A percentile compares a stretch with the other conserved stretches of the same genome.
Evolutionary conservation across 2,329 filamentous ascomycete genomes (phyloP).

Genomic region (Aureobasidium sp.): DNA sequence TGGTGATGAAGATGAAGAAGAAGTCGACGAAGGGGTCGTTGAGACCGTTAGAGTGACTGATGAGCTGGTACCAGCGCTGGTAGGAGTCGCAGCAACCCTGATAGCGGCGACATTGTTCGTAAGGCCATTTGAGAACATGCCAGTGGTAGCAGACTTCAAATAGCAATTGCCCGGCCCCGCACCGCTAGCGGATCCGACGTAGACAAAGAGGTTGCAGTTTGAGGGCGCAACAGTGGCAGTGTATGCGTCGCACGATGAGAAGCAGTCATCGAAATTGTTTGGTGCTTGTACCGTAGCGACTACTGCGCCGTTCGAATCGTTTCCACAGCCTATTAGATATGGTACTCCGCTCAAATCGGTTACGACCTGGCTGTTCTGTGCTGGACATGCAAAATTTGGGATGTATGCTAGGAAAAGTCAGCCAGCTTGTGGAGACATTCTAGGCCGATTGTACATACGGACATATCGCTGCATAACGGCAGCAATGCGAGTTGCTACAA

Average conservation of each 20-base stretch:
- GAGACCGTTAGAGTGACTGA: too few relatives aligned
- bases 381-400: too few relatives aligned
- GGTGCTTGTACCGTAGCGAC: background rate
- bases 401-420: too few relatives aligned
- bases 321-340: slow-evolving; percentile 13
- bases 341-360: background rate
- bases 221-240: background rate
- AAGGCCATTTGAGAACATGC: too few relatives aligned
- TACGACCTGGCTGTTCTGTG: too few relatives aligned
- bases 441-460: too few relatives aligned
- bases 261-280: slow-evolving; percentile 14
- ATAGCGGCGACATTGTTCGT: background rate
- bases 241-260: slow-evolving; percentile 7
- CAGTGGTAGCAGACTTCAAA: background rate
- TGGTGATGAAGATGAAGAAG: background rate
- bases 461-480: too few relatives aligned
- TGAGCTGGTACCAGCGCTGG: too few relatives aligned
- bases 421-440: too few relatives aligned
- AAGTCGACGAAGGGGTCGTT: background rate
- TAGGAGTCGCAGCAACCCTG: background rate
- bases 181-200: slow-evolving; percentile 9
- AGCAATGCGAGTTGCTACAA: too few relatives aligned
- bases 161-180: slow-evolving; percentile 14
- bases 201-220: slow-evolving; percentile 13
- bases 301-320: background rate